Evolutionary conservation across 768 basidiomycete genomes (phyloP), one percentile per base, ranked within the genome.

Genomic region (button mushroom (Agaricus bisporus)): DNA sequence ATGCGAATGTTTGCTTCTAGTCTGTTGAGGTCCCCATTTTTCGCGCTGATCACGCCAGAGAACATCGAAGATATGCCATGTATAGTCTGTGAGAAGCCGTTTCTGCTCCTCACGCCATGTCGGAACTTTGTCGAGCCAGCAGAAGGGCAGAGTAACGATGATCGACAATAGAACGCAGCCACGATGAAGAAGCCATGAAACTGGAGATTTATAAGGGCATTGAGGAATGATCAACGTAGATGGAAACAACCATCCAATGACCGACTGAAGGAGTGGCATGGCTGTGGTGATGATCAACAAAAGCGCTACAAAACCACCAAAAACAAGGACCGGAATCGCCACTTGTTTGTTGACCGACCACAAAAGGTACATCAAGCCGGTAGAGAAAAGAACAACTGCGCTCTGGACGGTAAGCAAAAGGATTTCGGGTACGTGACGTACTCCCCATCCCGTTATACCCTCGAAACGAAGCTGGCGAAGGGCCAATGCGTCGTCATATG

Each of bases 401-500:
- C 47, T 32, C 37, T 55, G 54, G n/a, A 55, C 48, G 3, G 43
- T 43, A 11, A 55, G 28, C 11, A 55, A 29, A 14, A 55, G 25
- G 15, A 50, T 14, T 18, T 41, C 54, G 15, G 42, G 48, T 35
- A 49, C 49, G 2, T 29, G 41, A 7, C 48, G 47, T 22, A 55
- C 49, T 14, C 54, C 48, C 54, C 54, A 55, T 15, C 15, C 29
- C 14, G 49, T 48, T 4, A 55, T 14, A 4, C 54, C 54, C 8
- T 55, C 54, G 28, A 35, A 55, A 12, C 54, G 48, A 3, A 49
- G 48, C 15, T 50, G 54, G n/a, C 54, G 54, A 10, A 55, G 49
- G n/a, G 54, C 54, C 12, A 50, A 41, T 15, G 47, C 48, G 18
- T 55, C 52, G 5, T 29, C 17, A 12, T 47, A 38, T 8, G 54